Percentiles rank a stretch among this genome's conserved stretches.
Evolutionary conservation across 805 yeast species (phyloP).

Genomic region (Pichia eremophila): DNA sequence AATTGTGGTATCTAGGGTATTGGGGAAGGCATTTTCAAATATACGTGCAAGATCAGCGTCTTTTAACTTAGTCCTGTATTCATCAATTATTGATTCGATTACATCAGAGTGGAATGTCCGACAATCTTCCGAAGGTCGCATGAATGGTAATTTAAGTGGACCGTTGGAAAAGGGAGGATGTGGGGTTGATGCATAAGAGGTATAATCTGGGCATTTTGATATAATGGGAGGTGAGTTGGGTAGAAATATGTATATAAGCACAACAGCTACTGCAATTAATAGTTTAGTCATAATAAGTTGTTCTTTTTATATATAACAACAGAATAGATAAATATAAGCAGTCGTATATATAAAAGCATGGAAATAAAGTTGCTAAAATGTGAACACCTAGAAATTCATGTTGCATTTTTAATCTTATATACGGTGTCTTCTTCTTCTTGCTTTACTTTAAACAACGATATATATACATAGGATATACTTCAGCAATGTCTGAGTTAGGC

Average conservation of each 20-base stretch:
- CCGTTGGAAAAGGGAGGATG: constrained; percentile 59
- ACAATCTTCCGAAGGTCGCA: constrained; percentile 66
- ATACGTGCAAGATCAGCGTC: constrained; percentile 65
- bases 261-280: neutral
- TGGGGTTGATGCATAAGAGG: constrained; percentile 41
- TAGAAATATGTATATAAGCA: neutral
- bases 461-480: too few relatives aligned
- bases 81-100: constrained; percentile 52
- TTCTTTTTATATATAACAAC: too few relatives aligned
- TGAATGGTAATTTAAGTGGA: constrained; percentile 47
- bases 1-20: constrained; percentile 81
- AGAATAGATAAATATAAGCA: too few relatives aligned
- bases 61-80: constrained; percentile 38
- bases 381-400: too few relatives aligned
- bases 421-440: too few relatives aligned
- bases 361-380: too few relatives aligned
- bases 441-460: too few relatives aligned
- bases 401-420: too few relatives aligned
- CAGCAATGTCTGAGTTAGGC: constrained; percentile 24
- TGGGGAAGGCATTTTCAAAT: constrained; percentile 77
- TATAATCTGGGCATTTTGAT: constrained; percentile 28
- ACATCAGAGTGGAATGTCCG: constrained; percentile 59
- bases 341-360: too few relatives aligned
- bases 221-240: neutral
- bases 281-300: neutral